These are phyloP conservation scores for Xylaria castorea DNA, from an alignment of 495 filamentous ascomycete genomes.

Conservation along the genomic window DNA sequence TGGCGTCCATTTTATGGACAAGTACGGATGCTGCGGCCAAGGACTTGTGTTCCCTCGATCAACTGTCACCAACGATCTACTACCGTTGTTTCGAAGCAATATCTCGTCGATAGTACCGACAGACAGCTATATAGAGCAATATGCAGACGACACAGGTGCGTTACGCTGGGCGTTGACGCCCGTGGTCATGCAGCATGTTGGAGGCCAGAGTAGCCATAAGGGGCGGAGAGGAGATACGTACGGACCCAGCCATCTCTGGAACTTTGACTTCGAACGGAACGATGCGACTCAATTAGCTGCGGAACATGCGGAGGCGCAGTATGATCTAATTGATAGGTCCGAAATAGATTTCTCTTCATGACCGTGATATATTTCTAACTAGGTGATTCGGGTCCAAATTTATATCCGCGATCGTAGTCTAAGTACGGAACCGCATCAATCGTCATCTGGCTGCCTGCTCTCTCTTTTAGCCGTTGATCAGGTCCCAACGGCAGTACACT, in stretches of 20 bases:
- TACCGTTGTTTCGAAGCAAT: slow-evolving; percentile 32
- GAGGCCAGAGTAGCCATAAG: slow-evolving; percentile 40
- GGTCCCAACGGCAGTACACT: not conserved
- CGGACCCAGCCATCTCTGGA: slow-evolving; percentile 33
- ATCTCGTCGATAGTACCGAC: slow-evolving; percentile 33
- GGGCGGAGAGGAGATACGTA: slow-evolving; percentile 27
- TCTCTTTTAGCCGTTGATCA: not conserved
- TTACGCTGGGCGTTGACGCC: slow-evolving; percentile 56
- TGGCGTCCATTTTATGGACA: slow-evolving; percentile 55
- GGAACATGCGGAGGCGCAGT: slow-evolving; percentile 28
- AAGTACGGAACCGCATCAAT: not conserved
- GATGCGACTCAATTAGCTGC: slow-evolving; percentile 32
- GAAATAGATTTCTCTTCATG: not conserved
- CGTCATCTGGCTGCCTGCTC: not conserved
- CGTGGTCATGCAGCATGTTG: slow-evolving; percentile 59
- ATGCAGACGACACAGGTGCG: slow-evolving; percentile 31
- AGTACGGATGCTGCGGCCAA: slow-evolving; percentile 53
- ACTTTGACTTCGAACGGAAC: slow-evolving; percentile 37
- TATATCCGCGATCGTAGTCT: not conserved
- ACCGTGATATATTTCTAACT: not conserved
- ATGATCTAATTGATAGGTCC: not conserved
- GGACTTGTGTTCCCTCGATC: slow-evolving; percentile 37
- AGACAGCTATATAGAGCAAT: slow-evolving; percentile 36
- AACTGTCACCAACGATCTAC: slow-evolving; percentile 26
- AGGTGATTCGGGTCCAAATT: not conserved